A percentile compares a stretch with the other conserved stretches of the same genome.
phyloP scores from a whole-genome alignment of 108 stramenopile genomes.

The Parmales sp. region DNA sequence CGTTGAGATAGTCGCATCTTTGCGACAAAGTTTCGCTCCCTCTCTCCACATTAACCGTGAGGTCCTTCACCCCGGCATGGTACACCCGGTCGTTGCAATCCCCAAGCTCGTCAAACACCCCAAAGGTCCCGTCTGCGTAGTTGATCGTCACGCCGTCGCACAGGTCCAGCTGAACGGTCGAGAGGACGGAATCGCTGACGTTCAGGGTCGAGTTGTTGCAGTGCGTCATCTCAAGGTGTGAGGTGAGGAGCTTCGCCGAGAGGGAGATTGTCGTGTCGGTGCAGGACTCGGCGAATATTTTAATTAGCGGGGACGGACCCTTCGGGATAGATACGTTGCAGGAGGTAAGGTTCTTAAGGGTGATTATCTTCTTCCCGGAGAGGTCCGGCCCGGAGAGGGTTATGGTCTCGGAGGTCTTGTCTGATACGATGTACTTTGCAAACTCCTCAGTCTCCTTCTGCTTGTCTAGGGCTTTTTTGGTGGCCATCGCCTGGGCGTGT shows the following conservation, averaged over 20 bases:
- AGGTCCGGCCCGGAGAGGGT: background rate
- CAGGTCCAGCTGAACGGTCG: slow-evolving; percentile 72
- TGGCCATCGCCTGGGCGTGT: slow-evolving; percentile 49
- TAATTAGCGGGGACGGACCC: slow-evolving; percentile 18
- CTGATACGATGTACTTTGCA: slow-evolving; percentile 18
- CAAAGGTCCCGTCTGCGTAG: slow-evolving; percentile 52
- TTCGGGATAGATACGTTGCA: slow-evolving; percentile 66
- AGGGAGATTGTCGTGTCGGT: slow-evolving; percentile 57
- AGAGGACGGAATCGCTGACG: background rate
- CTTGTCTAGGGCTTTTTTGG: slow-evolving; percentile 50
- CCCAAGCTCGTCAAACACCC: slow-evolving; percentile 15
- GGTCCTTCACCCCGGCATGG: slow-evolving; percentile 67
- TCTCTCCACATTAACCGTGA: slow-evolving; percentile 2
- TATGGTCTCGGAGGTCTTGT: slow-evolving; percentile 13
- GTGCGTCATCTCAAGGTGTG: slow-evolving; percentile 61
- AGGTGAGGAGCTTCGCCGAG: slow-evolving; percentile 74
- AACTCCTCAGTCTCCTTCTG: slow-evolving; percentile 57
- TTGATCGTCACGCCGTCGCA: slow-evolving; percentile 50
- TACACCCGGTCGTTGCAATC: slow-evolving; percentile 69
- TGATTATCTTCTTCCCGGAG: slow-evolving; percentile 20
- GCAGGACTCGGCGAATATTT: background rate
- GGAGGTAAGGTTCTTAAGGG: slow-evolving; percentile 14
- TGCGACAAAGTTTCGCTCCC: slow-evolving; percentile 22
- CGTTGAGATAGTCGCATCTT: slow-evolving; percentile 47
- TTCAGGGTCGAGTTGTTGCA: slow-evolving; percentile 61